phyloP scores from a whole-genome alignment of 2,329 filamentous ascomycete species.

The Aspergillus brunneoviolaceus region DNA sequence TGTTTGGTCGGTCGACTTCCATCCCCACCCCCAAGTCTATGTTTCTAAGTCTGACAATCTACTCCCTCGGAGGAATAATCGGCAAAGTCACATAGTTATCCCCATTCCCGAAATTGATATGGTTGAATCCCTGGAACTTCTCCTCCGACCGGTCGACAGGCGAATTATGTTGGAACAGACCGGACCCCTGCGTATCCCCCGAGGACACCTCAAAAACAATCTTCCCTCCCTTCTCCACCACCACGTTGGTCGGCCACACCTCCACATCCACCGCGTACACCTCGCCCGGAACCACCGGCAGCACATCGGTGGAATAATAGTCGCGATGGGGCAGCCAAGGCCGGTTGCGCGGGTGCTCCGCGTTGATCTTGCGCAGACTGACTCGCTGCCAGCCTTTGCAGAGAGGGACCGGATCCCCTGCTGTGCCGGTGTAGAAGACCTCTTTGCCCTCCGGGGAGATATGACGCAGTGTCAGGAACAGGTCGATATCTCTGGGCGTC shows the following conservation, averaged over 20 bases:
- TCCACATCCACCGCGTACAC: conserved; percentile 53
- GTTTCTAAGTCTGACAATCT: neutral
- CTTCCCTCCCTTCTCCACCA: conserved; percentile 34
- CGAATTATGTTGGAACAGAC: conserved; percentile 50
- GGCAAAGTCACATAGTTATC: conserved; percentile 52
- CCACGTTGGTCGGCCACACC: conserved; percentile 41
- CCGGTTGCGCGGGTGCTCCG: conserved; percentile 45
- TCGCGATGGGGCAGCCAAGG: conserved; percentile 51
- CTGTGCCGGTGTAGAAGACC: conserved; percentile 57
- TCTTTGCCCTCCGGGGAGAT: conserved; percentile 51
- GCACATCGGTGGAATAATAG: conserved; percentile 50
- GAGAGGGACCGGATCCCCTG: conserved; percentile 55
- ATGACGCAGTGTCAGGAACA: conserved; percentile 58
- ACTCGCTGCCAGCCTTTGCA: conserved; percentile 57
- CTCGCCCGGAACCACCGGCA: conserved; percentile 50
- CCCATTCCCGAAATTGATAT: conserved; percentile 49
- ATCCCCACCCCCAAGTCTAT: neutral
- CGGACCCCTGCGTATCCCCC: conserved; percentile 54
- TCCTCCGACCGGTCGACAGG: conserved; percentile 41
- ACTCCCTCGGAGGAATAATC: conserved; percentile 40
- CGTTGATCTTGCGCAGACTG: conserved; percentile 51
- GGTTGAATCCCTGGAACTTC: conserved; percentile 49
- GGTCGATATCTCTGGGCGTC: conserved; percentile 52
- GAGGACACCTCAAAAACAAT: conserved; percentile 35
- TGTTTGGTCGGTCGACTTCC: neutral